Conservation (phyloP, 352 stramenopile species). For the Phytophthora uliginosa region DNA sequence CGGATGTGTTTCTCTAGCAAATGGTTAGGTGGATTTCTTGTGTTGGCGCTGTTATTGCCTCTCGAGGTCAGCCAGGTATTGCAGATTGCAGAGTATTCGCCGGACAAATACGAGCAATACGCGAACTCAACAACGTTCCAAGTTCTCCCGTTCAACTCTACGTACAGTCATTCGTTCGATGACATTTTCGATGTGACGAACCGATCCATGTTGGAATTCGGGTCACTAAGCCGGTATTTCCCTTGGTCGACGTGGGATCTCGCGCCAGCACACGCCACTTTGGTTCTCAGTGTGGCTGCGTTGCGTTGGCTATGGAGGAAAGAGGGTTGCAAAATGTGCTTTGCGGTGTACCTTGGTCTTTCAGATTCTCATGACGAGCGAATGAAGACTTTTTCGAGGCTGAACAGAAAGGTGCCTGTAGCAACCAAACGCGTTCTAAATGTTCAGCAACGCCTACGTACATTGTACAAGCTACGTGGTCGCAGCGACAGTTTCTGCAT, state of each 20-base stretch:
- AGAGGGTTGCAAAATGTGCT: constrained; percentile 54
- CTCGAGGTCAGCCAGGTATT: constrained; percentile 61
- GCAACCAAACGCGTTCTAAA: constrained; percentile 31
- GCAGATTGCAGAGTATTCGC: constrained; percentile 54
- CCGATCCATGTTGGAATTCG: constrained; percentile 37
- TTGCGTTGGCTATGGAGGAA: constrained; percentile 46
- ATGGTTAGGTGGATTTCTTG: constrained; percentile 59
- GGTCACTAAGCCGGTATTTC: constrained; percentile 62
- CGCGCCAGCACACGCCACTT: constrained; percentile 40
- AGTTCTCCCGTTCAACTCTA: constrained; percentile 29
- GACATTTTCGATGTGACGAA: constrained; percentile 12
- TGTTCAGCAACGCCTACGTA: constrained; percentile 35
- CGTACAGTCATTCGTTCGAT: background rate
- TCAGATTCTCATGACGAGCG: constrained; percentile 8
- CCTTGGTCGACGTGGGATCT: constrained; percentile 59
- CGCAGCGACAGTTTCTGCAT: constrained; percentile 50
- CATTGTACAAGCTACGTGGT: constrained; percentile 46
- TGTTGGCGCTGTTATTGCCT: constrained; percentile 57
- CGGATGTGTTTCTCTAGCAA: constrained; percentile 51
- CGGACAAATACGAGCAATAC: constrained; percentile 43
- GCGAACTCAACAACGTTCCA: constrained; percentile 36
- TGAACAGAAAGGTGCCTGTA: constrained; percentile 33
- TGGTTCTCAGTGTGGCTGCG: constrained; percentile 32
- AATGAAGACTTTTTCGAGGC: constrained; percentile 1
- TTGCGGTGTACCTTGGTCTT: constrained; percentile 41